These are phyloP conservation scores for Abrus precatorius DNA, from an alignment of 306 rosid genomes.

Conservation along the genomic window DNA sequence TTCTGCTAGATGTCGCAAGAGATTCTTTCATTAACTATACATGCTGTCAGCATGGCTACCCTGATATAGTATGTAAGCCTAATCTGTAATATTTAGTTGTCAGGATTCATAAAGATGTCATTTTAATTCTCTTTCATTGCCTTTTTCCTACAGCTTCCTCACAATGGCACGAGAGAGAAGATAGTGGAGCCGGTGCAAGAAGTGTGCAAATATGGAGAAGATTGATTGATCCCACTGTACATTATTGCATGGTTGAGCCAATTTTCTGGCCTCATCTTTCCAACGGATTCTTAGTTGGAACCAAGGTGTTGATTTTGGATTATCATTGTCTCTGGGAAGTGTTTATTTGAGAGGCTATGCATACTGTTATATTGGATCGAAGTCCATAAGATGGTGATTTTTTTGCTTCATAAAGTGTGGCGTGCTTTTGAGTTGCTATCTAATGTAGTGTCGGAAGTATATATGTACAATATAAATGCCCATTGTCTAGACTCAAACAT, in stretches of 20 bases:
- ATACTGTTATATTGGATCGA: conserved; percentile 6
- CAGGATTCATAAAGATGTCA: conserved; percentile 1
- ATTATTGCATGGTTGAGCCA: conserved; percentile 22
- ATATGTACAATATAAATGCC: conserved; percentile 10
- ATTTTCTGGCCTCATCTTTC: conserved; percentile 14
- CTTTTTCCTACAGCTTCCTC: conserved; percentile 39
- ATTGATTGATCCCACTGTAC: background rate
- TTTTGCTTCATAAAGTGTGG: background rate
- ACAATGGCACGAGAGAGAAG: conserved; percentile 13
- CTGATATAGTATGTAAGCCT: conserved; percentile 26
- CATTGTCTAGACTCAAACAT: background rate
- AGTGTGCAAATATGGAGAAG: conserved; percentile 18
- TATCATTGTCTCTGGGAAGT: background rate
- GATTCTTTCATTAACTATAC: conserved; percentile 74
- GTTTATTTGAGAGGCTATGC: background rate
- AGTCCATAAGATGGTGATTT: conserved; percentile 30
- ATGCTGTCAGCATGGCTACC: conserved; percentile 20
- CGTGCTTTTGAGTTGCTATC: conserved; percentile 29
- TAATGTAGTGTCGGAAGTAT: conserved; percentile 17
- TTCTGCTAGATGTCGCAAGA: conserved; percentile 91
- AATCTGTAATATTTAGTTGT: conserved; percentile 27
- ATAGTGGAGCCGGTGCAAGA: background rate
- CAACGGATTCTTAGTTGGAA: background rate
- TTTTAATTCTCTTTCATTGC: conserved; percentile 3
- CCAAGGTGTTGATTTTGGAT: conserved; percentile 17